Base-by-base conservation (phyloP, 2,329 filamentous ascomycete genomes). In the Talaromyces sp. region DNA sequence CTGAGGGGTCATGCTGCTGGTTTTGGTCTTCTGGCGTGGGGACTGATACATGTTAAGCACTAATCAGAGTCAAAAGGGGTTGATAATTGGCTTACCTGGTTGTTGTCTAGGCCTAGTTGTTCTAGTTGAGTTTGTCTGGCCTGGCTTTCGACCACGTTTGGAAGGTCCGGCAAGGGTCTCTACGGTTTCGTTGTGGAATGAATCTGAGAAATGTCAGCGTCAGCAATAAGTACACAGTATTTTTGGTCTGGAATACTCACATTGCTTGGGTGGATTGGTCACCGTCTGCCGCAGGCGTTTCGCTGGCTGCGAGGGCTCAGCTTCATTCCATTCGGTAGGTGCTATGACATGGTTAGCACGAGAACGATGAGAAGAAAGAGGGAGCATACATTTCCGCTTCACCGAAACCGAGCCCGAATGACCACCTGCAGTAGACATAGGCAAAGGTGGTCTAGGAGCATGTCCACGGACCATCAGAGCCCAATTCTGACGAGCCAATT, bases 401-500 rank as follows among this genome's bases (percentile, higher is more conserved):
- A 13, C 34, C 27, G 36, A 17, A 17, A 15, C 8, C 36, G 22
- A 29, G 19, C 25, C 7, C 8, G 56, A 59, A 54, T 10, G 5
- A 54, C 15, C n/a, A 34, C 15, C 49, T 15, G 10, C 8, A 27
- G 15, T 6, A 31, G 15, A 4, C n/a, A 19, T 22, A 19, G 27
- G 11, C 25, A 22, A 38, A 11, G 38, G 61, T 31, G 25, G 34
- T 10, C 27, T 43, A 56, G 61, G 61, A 22, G 6, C 3, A 17
- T 58, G 34, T 19, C 40, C 64, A 25, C 47, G 29, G 13, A 29
- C 34, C 53, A 64, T 31, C 5, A 56, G 34, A 25, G 29, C 60
- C 53, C 56, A 66, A 54, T 66, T 66, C 60, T 66, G 64, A 11
- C 15, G 17, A 10, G 64, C 59, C 25, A 19, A 5, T 34, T 25